Conservation (phyloP, 495 filamentous ascomycete species). For the Filosporella fistucella region DNA sequence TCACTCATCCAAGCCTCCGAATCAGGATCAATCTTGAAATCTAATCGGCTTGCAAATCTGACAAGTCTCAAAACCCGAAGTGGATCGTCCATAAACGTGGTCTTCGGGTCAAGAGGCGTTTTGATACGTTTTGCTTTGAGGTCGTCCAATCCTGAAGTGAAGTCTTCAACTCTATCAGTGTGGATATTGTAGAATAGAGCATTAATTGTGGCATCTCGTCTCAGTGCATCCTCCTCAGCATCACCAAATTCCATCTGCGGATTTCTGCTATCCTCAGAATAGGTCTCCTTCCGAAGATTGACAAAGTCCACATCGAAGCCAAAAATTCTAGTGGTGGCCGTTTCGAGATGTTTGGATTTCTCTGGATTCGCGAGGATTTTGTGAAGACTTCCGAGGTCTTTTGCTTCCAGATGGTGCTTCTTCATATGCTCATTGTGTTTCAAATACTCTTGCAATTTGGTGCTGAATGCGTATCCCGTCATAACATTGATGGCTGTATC, state of each 20-base stretch:
- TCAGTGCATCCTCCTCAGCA: constrained; percentile 80
- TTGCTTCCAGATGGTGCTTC: constrained; percentile 40
- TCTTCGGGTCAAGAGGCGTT: constrained; percentile 82
- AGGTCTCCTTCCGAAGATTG: constrained; percentile 89
- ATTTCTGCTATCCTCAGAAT: constrained; percentile 78
- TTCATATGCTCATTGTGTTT: constrained; percentile 35
- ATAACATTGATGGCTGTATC: constrained; percentile 93
- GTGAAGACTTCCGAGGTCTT: constrained; percentile 59
- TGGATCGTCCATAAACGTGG: constrained; percentile 95
- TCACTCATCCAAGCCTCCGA: constrained; percentile 73
- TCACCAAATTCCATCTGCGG: constrained; percentile 94
- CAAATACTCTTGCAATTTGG: constrained; percentile 53
- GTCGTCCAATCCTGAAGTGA: constrained; percentile 74
- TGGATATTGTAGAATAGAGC: constrained; percentile 95
- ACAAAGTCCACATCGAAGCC: constrained; percentile 92
- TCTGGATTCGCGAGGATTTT: constrained; percentile 89
- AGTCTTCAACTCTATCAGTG: constrained; percentile 73
- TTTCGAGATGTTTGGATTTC: constrained; percentile 96
- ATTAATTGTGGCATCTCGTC: constrained; percentile 92
- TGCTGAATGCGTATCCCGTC: constrained; percentile 83
- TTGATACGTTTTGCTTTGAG: constrained; percentile 68
- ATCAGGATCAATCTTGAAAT: constrained; percentile 66
- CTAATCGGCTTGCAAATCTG: constrained; percentile 81
- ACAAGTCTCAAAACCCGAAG: constrained; percentile 85
- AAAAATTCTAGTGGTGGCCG: constrained; percentile 78